These are phyloP conservation scores for Aspergillus cejpii DNA, from an alignment of 2,329 filamentous ascomycete species.

Conservation along the genomic window DNA sequence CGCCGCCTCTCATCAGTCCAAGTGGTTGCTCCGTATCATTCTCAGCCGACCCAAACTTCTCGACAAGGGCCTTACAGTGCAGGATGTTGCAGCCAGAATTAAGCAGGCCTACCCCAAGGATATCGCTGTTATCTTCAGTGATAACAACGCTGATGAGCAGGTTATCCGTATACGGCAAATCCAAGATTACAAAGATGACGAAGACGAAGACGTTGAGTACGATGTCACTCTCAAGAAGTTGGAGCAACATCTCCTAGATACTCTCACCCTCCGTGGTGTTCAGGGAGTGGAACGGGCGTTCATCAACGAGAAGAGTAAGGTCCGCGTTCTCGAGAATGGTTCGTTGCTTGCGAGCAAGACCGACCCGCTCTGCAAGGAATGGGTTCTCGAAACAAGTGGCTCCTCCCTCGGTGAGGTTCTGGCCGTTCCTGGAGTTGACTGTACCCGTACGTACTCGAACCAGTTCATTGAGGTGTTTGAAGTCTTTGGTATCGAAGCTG, in stretches of 20 bases:
- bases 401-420: conserved; percentile 80
- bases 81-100: conserved; percentile 83
- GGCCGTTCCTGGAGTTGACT: conserved; percentile 79
- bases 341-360: conserved; percentile 67
- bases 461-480: conserved; percentile 91
- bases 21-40: conserved; percentile 90
- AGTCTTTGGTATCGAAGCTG: conserved; percentile 93
- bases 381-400: conserved; percentile 92
- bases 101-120: conserved; percentile 81
- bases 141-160: conserved; percentile 94
- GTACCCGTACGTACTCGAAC: conserved; percentile 83
- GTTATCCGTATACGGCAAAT: conserved; percentile 88
- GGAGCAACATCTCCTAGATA: conserved; percentile 84
- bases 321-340: conserved; percentile 63
- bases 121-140: conserved; percentile 89
- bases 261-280: conserved; percentile 84
- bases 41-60: conserved; percentile 90
- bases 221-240: conserved; percentile 90
- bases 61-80: conserved; percentile 80
- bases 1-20: conserved; percentile 63
- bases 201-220: conserved; percentile 69
- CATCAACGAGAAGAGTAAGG: conserved; percentile 70
- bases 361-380: conserved; percentile 73
- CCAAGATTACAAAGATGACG: conserved; percentile 61
- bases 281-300: conserved; percentile 84